These are phyloP conservation scores for Yamadazyma phyllophila DNA, from an alignment of 805 yeast species.

Conservation along the genomic window DNA sequence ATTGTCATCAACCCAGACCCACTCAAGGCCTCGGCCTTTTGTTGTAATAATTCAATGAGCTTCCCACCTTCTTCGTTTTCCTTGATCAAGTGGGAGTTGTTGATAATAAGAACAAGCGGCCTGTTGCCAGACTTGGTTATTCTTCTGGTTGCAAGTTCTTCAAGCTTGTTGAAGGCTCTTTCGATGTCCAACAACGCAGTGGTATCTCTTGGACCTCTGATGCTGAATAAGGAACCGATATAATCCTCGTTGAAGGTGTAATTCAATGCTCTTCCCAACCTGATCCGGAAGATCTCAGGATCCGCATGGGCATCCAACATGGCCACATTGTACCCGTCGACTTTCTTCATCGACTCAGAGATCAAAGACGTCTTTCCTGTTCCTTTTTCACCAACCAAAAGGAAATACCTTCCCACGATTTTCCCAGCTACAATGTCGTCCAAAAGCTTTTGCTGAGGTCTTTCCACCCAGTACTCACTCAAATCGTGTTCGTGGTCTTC, in stretches of 20 bases:
- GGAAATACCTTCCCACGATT: slow-evolving; percentile 64
- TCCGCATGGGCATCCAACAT: slow-evolving; percentile 82
- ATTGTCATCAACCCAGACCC: slow-evolving; percentile 72
- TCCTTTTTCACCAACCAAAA: slow-evolving; percentile 81
- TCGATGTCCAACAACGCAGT: slow-evolving; percentile 80
- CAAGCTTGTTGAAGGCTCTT: slow-evolving; percentile 73
- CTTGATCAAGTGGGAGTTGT: slow-evolving; percentile 70
- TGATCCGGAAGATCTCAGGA: slow-evolving; percentile 74
- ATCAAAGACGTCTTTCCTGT: slow-evolving; percentile 81
- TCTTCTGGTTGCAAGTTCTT: slow-evolving; percentile 62
- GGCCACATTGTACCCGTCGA: slow-evolving; percentile 61
- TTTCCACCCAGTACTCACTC: slow-evolving; percentile 55
- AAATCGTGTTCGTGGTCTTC: slow-evolving; percentile 18
- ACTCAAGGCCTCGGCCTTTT: slow-evolving; percentile 74
- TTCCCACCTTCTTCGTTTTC: slow-evolving; percentile 73
- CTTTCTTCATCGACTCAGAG: slow-evolving; percentile 65
- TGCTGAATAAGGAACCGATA: slow-evolving; percentile 76
- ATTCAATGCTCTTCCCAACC: slow-evolving; percentile 73
- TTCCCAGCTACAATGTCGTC: slow-evolving; percentile 67
- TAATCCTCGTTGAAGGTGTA: slow-evolving; percentile 78
- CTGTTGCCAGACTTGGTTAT: slow-evolving; percentile 35
- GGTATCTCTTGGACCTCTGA: slow-evolving; percentile 82
- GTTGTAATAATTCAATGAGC: slow-evolving; percentile 72
- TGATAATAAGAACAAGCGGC: slow-evolving; percentile 70
- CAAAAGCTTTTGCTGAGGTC: slow-evolving; percentile 63